Evolutionary conservation across 176 grass and related monocot species (phyloP), one percentile per base, ranked within the genome.

Genomic region (Lolium multiflorum): DNA sequence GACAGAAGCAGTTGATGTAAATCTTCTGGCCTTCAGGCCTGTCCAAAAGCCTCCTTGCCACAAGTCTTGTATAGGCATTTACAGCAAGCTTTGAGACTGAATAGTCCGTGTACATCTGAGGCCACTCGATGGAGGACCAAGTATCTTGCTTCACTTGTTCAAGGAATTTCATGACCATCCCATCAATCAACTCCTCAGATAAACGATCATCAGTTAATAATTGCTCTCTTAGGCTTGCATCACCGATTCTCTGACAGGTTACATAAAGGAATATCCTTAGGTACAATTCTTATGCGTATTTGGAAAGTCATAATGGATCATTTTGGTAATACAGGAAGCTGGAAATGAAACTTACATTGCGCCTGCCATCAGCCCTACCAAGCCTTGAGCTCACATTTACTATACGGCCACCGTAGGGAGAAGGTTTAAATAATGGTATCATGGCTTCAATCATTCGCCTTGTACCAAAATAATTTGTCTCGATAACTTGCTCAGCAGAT

Each of bases 351-450:
- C 83, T 89, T 87, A 96, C 94, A 89, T 94, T 94, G 78, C 90
- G 80, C 63, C 97, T 90, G 48, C 97, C 97, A 63, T 93, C 88
- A 11, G 82, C 91, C 82, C 90, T 86, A 15, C 97, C 97, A 79
- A 99, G 92, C 78, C 97, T 93, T 83, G 97, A 96, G 85, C 92
- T 94, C 9, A 93, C 90, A 85, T 99, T 99, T 47, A 96, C 82
- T 84, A 99, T 92, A 46, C 93, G 89, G 26, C 71, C 82, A 84
- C 90, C 90, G 90, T 70, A 90, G 15, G 92, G 55, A 72, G 90
- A 96, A 73, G 85, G 66, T 87, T 81, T 91, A 83, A 96, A 90
- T 63, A 94, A 65, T 46, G 94, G 90, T 13, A 91, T 78, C 90
- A 96, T 86, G 61, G 84, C 82, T 59, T 94, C 92, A 66, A 91